These are phyloP conservation scores for Coniochaeta sp. DNA, from an alignment of 2,329 filamentous ascomycete genomes.

Conservation along the genomic window DNA sequence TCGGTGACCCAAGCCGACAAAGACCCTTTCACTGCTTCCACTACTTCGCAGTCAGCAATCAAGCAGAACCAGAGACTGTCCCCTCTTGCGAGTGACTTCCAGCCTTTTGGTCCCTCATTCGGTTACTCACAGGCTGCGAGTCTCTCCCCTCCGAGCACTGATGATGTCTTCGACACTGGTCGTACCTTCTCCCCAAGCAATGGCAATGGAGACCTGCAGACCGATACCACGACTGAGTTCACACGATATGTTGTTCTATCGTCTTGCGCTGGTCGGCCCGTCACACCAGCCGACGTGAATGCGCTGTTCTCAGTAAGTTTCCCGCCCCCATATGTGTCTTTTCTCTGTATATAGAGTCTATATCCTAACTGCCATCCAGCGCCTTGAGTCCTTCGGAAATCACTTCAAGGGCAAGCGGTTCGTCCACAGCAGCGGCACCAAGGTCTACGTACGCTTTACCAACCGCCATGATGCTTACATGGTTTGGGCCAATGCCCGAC, in stretches of 20 bases:
- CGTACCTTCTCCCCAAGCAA: not conserved
- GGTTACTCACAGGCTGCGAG: constrained; percentile 11
- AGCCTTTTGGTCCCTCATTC: constrained; percentile 35
- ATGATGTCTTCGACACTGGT: not conserved
- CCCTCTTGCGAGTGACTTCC: constrained; percentile 56
- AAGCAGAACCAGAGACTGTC: constrained; percentile 46
- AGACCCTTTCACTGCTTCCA: constrained; percentile 47
- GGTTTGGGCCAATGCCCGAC: constrained; percentile 37
- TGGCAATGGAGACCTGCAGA: too few relatives aligned
- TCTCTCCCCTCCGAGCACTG: constrained; percentile 2
- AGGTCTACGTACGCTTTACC: constrained; percentile 47
- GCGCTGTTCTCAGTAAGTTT: constrained; percentile 36
- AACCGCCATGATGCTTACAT: constrained; percentile 54
- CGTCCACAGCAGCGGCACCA: constrained; percentile 28
- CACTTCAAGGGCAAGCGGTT: constrained; percentile 30
- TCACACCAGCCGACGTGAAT: constrained; percentile 32
- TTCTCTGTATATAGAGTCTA: not conserved
- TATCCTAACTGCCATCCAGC: constrained; percentile 21
- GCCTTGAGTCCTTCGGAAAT: constrained; percentile 27
- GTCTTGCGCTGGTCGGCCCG: constrained; percentile 14
- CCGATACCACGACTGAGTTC: not conserved
- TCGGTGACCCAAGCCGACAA: constrained; percentile 26
- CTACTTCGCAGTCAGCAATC: constrained; percentile 13
- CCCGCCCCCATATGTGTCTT: not conserved
- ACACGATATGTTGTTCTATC: constrained; percentile 39